phyloP scores from a whole-genome alignment of 352 stramenopile species.

The Sclerospora graminicola region DNA sequence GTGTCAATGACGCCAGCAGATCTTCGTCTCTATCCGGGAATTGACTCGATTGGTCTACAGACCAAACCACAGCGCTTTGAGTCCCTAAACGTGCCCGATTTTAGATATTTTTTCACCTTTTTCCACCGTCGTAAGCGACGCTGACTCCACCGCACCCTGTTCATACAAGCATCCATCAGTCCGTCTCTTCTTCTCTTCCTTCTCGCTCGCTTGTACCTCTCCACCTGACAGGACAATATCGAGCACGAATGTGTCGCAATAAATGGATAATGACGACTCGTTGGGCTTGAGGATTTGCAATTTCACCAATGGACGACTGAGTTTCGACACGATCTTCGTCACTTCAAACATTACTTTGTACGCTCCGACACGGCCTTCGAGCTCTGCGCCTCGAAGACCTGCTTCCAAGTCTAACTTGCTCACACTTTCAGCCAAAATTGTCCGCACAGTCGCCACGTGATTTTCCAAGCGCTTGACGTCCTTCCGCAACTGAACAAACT shows the following conservation, averaged over 20 bases:
- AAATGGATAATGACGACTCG: slow-evolving; percentile 76
- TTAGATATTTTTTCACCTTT: slow-evolving; percentile 23
- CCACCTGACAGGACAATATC: slow-evolving; percentile 70
- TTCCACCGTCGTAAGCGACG: slow-evolving; percentile 73
- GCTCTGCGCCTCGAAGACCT: slow-evolving; percentile 68
- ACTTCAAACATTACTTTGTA: slow-evolving; percentile 88
- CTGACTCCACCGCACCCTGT: slow-evolving; percentile 60
- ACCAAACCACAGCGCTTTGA: background rate
- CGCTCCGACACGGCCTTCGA: slow-evolving; percentile 72
- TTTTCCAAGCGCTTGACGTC: slow-evolving; percentile 70
- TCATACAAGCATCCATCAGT: too few relatives aligned
- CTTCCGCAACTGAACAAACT: slow-evolving; percentile 81
- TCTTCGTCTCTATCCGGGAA: slow-evolving; percentile 80
- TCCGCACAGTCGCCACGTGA: slow-evolving; percentile 60
- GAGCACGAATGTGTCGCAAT: slow-evolving; percentile 84
- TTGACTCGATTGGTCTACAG: slow-evolving; percentile 66
- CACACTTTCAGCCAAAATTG: slow-evolving; percentile 67
- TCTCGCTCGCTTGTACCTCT: slow-evolving; percentile 47
- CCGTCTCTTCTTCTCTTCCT: too few relatives aligned
- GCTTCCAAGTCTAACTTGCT: slow-evolving; percentile 80
- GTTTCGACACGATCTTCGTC: slow-evolving; percentile 77
- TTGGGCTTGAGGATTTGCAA: slow-evolving; percentile 83
- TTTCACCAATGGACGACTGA: slow-evolving; percentile 79
- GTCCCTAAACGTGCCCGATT: background rate
- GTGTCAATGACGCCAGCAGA: slow-evolving; percentile 49